Base-by-base conservation (phyloP, 495 filamentous ascomycete species). In the Aspergillus wentii region DNA sequence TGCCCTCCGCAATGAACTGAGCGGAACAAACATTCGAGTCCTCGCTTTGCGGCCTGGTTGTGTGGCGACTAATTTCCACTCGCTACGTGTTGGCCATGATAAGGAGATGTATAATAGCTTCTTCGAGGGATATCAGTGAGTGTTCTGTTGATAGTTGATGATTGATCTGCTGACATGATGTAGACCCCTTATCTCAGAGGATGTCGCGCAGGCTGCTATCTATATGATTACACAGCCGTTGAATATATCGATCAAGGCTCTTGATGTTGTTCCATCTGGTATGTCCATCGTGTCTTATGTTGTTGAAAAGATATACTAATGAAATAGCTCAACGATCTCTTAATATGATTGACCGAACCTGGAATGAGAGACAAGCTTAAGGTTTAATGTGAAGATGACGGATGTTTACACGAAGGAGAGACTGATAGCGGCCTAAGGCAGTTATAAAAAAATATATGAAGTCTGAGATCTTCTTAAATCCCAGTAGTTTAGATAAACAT, bases 61-160 rank as follows among this genome's bases (percentile, higher is more conserved):
- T 35, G 64, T 64, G 4, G 52, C 48, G 11, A 64, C 54, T 10
- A 50, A 69, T 44, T 69, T 69, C 35, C 64, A 69, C 43, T 40
- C 49, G 19, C 50, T 49, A 27, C 30, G 64, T 7, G 62, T 68
- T 18, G 52, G 55, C 0, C 46, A 57, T 43, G 53, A 65, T 44
- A 35, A 52, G 43, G 36, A 48, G 33, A 40, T 41, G 38, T 57
- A 54, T 35, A 49, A 62, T 10, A 19, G 8, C n/a, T 61, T 64
- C 28, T 49, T 64, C 15, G 35, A 57, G n/a, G 63, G 63, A 2
- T 60, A 49, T 41, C 40, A 54, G 54, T 48, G 46, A 17, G 39
- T n/a, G 16, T 27, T 19, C 14, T 18, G 15, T 13, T 40, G 18
- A 5, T 26, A 8, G 7, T 30, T 14, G 2, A 26, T 11, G n/a